phyloP scores from a whole-genome alignment of 2,329 filamentous ascomycete genomes.

The Emmonsiellopsis sp. region DNA sequence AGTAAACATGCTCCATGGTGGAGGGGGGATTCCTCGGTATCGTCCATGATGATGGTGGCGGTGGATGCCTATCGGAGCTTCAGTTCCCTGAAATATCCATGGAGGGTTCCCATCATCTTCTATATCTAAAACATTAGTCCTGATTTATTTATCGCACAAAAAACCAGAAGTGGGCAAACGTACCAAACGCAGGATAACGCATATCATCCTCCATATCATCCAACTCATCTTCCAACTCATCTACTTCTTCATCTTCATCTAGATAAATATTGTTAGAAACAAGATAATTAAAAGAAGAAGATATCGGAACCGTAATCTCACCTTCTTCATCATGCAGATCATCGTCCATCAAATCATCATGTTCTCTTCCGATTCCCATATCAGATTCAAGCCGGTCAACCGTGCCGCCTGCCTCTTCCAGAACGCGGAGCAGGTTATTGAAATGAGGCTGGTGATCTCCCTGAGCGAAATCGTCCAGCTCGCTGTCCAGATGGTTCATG shows the following conservation, averaged over 20 bases:
- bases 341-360: slow-evolving; percentile 36
- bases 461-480: slow-evolving; percentile 31
- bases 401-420: slow-evolving; percentile 32
- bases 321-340: slow-evolving; percentile 51
- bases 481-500: slow-evolving; percentile 34
- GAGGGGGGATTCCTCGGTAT: slow-evolving; percentile 46
- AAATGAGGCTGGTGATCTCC: slow-evolving; percentile 32
- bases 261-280: slow-evolving; percentile 27
- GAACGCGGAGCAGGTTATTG: slow-evolving; percentile 37
- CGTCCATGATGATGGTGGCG: slow-evolving; percentile 35
- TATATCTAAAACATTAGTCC: background rate
- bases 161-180: slow-evolving; percentile 1
- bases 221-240: slow-evolving; percentile 25
- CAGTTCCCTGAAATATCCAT: background rate
- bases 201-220: slow-evolving; percentile 38
- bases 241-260: slow-evolving; percentile 48
- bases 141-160: background rate
- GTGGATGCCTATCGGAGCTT: background rate
- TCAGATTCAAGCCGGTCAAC: slow-evolving; percentile 35
- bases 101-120: background rate
- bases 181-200: slow-evolving; percentile 26
- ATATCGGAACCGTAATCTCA: slow-evolving; percentile 17
- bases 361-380: slow-evolving; percentile 39
- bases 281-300: background rate
- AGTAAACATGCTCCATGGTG: slow-evolving; percentile 56